These are phyloP conservation scores for Rosa lucieae DNA, from an alignment of 306 rosid species.

Conservation along the genomic window DNA sequence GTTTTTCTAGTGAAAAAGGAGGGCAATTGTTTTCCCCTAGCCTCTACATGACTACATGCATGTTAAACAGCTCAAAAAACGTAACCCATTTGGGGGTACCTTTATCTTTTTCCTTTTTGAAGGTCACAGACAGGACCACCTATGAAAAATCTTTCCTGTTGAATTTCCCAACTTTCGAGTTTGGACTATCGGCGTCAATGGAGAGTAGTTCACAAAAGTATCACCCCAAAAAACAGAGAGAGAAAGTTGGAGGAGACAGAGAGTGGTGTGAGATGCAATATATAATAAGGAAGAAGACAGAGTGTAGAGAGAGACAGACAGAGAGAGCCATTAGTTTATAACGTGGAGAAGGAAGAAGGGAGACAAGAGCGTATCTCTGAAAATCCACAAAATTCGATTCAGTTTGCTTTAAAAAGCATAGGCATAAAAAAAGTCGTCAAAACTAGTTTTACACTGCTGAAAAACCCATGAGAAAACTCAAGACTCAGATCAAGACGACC, in stretches of 20 bases:
- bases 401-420: slow-evolving; percentile 43
- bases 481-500: slow-evolving; percentile 38
- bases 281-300: slow-evolving; percentile 21
- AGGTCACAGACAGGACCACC: slow-evolving; percentile 14
- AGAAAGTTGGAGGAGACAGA: neutral
- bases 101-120: neutral
- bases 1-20: neutral
- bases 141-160: neutral
- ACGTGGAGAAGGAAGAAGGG: slow-evolving; percentile 25
- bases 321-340: slow-evolving; percentile 7
- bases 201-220: neutral
- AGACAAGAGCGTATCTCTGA: slow-evolving; percentile 74
- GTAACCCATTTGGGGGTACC: neutral
- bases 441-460: slow-evolving; percentile 14
- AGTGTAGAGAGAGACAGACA: neutral
- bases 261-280: slow-evolving; percentile 21
- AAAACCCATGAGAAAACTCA: slow-evolving; percentile 17
- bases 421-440: slow-evolving; percentile 25
- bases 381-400: slow-evolving; percentile 70
- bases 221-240: neutral
- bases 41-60: neutral
- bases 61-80: neutral
- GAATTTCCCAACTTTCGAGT: neutral
- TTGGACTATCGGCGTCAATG: slow-evolving; percentile 9
- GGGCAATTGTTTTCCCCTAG: neutral